Evolutionary conservation across 176 grass and related monocot genomes (phyloP).

Genomic region (Ampelocalamus luodianensis): DNA sequence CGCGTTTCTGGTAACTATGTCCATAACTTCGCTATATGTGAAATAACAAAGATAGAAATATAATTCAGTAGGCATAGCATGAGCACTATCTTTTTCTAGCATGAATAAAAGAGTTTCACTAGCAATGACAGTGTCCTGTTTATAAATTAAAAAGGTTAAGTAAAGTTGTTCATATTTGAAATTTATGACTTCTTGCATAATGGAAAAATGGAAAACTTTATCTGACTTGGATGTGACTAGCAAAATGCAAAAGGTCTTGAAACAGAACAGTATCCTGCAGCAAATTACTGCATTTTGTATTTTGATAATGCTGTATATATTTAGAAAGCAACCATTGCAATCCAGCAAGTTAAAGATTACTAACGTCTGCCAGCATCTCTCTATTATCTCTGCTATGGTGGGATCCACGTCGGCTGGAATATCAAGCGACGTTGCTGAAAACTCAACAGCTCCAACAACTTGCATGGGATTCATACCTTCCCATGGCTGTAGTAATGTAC

Average conservation of each 20-base stretch:
- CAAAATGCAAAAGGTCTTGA: slow-evolving; percentile 14
- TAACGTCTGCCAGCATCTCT: slow-evolving; percentile 94
- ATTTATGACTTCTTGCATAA: neutral
- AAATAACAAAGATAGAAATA: neutral
- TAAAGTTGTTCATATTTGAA: neutral
- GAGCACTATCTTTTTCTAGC: neutral
- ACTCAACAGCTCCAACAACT: slow-evolving; percentile 97
- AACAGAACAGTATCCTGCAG: neutral
- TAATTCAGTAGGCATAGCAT: slow-evolving; percentile 1
- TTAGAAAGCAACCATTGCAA: slow-evolving; percentile 12
- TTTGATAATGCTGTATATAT: slow-evolving; percentile 16
- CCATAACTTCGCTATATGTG: neutral
- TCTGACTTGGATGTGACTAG: slow-evolving; percentile 22
- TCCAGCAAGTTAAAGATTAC: slow-evolving; percentile 55
- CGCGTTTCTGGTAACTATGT: too few relatives aligned
- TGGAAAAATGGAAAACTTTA: neutral
- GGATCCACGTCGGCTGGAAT: slow-evolving; percentile 84
- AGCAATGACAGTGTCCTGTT: neutral
- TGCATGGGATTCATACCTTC: slow-evolving; percentile 99
- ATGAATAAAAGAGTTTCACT: neutral
- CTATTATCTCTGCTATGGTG: slow-evolving; percentile 75
- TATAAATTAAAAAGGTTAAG: neutral
- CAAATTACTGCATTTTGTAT: slow-evolving; percentile 11
- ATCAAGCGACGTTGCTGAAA: slow-evolving; percentile 91
- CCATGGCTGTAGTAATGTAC: slow-evolving; percentile 90